These are phyloP conservation scores for Ochromonas danica DNA, from an alignment of 108 stramenopile genomes.

Conservation along the genomic window DNA sequence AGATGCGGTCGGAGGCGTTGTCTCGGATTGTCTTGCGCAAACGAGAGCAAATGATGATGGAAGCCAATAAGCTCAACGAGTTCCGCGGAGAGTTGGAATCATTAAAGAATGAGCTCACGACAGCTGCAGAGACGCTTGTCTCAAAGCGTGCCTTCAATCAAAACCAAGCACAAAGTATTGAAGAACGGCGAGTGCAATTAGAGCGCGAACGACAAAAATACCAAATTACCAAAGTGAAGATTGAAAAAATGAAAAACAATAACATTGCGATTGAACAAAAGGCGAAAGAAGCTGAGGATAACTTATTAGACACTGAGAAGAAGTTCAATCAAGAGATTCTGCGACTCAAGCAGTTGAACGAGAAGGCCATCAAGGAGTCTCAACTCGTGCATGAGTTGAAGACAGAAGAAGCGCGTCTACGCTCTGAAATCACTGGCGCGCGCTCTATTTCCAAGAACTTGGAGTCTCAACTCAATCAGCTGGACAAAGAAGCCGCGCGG, in stretches of 20 bases:
- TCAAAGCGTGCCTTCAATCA: slow-evolving; percentile 53
- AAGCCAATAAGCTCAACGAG: slow-evolving; percentile 41
- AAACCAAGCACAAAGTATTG: slow-evolving; percentile 46
- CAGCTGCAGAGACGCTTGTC: slow-evolving; percentile 51
- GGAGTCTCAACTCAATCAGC: slow-evolving; percentile 54
- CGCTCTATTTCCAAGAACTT: slow-evolving; percentile 62
- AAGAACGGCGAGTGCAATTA: slow-evolving; percentile 37
- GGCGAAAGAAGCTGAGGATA: slow-evolving; percentile 61
- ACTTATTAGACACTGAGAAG: slow-evolving; percentile 54
- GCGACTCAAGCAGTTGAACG: slow-evolving; percentile 54
- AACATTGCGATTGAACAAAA: slow-evolving; percentile 55
- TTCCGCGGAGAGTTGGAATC: slow-evolving; percentile 68
- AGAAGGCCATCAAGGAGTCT: slow-evolving; percentile 62
- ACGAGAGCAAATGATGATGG: slow-evolving; percentile 56
- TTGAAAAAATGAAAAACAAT: slow-evolving; percentile 56
- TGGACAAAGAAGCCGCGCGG: slow-evolving; percentile 63
- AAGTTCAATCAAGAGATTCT: slow-evolving; percentile 52
- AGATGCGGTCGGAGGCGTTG: slow-evolving; percentile 49
- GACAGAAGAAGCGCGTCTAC: slow-evolving; percentile 65
- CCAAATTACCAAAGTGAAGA: slow-evolving; percentile 42
- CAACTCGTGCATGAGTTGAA: slow-evolving; percentile 60
- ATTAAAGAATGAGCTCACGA: slow-evolving; percentile 63
- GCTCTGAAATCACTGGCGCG: slow-evolving; percentile 66
- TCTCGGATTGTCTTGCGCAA: slow-evolving; percentile 61
- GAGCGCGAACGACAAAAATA: slow-evolving; percentile 45